These are phyloP conservation scores for Aurinia saxatilis DNA, from an alignment of 345 rosid species.

Conservation along the genomic window DNA sequence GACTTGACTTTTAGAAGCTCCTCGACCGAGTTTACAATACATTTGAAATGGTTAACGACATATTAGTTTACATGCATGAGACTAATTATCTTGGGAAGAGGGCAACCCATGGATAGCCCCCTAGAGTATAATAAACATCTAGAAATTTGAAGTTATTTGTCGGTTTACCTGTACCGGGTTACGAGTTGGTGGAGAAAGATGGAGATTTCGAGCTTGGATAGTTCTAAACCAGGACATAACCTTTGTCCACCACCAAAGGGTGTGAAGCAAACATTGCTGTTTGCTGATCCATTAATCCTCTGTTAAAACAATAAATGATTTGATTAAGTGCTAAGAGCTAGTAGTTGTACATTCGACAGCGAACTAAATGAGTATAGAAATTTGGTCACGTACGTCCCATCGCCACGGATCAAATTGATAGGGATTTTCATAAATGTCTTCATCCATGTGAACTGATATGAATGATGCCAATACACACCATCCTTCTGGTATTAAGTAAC, in stretches of 20 bases:
- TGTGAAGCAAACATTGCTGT: conserved; percentile 55
- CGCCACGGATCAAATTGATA: conserved; percentile 86
- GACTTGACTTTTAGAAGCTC: too few species aligned
- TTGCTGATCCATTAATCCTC: conserved; percentile 52
- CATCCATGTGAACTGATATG: conserved; percentile 86
- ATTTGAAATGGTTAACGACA: too few species aligned
- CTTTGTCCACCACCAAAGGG: conserved; percentile 99
- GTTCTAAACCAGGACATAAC: conserved; percentile 89
- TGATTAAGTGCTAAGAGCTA: neutral
- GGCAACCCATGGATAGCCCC: too few species aligned
- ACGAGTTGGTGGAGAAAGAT: conserved; percentile 90
- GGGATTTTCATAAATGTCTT: conserved; percentile 66
- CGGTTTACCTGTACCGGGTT: conserved; percentile 51
- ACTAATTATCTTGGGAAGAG: too few species aligned
- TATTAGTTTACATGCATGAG: too few species aligned
- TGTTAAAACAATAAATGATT: conserved; percentile 14
- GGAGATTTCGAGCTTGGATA: conserved; percentile 84
- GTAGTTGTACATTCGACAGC: neutral
- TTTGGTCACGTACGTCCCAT: conserved; percentile 66
- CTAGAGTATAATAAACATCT: neutral
- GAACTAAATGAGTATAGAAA: neutral
- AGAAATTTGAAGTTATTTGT: neutral
- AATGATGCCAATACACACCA: conserved; percentile 93
- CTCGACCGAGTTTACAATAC: too few species aligned
- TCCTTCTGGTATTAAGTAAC: conserved; percentile 80